Percentiles rank a stretch among this genome's conserved stretches.
Evolutionary conservation across 139 green algal genomes (phyloP).

Genomic region (Micractinium sp.): DNA sequence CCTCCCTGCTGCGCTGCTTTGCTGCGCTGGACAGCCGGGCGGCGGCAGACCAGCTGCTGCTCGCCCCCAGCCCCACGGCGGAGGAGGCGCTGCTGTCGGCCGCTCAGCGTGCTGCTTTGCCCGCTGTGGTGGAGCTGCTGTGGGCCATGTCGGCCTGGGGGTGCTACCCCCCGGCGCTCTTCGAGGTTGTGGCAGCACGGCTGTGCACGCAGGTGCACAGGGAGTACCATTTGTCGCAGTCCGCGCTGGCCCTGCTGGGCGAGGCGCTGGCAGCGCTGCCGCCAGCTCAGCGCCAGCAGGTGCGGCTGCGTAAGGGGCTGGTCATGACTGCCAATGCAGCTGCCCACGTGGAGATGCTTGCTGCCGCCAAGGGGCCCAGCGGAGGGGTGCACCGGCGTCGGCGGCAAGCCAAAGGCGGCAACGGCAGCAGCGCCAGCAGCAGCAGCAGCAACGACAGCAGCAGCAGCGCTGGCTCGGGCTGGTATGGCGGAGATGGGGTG

Average conservation of each 20-base stretch:
- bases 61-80: not conserved
- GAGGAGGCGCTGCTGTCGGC: not conserved
- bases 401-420: not conserved
- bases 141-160: conserved; percentile 23
- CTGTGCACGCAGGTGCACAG: not conserved
- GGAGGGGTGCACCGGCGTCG: not conserved
- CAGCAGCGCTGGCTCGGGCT: not conserved
- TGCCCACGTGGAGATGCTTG: not conserved
- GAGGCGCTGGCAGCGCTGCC: not conserved
- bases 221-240: not conserved
- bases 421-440: not conserved
- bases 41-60: not conserved
- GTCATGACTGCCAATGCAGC: not conserved
- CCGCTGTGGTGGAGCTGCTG: conserved; percentile 2
- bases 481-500: not conserved
- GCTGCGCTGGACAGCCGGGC: not conserved
- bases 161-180: not conserved
- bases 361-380: not conserved
- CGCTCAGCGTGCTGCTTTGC: not conserved
- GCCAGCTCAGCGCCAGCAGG: not conserved
- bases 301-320: not conserved
- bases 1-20: not conserved
- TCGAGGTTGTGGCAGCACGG: not conserved
- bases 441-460: not conserved
- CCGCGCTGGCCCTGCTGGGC: conserved; percentile 11